A percentile compares a stretch with the other conserved stretches of the same genome.
Conservation (phyloP, 1,284 basidiomycete genomes). For the Sanghuangporus sanghuang region DNA sequence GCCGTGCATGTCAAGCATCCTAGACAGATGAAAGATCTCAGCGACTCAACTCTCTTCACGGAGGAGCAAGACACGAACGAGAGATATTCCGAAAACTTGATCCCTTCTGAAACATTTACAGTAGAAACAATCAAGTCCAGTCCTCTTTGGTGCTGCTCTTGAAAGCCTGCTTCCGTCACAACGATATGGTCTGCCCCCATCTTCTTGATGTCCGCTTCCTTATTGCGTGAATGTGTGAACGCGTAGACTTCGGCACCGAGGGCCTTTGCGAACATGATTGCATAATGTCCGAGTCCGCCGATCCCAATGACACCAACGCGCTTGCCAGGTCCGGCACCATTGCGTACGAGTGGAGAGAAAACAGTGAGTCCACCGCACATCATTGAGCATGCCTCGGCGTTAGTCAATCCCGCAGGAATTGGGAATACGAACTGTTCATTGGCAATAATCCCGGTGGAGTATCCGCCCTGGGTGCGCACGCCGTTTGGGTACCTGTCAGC, state of each 20-base stretch:
- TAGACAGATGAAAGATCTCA: not conserved
- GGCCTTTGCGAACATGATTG: constrained; percentile 42
- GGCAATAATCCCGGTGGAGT: constrained; percentile 59
- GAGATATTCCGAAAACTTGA: constrained; percentile 32
- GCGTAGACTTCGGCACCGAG: constrained; percentile 49
- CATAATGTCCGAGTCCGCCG: constrained; percentile 46
- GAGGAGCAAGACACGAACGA: constrained; percentile 17
- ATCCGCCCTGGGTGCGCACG: constrained; percentile 53
- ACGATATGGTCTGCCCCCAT: constrained; percentile 41
- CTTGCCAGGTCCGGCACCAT: constrained; percentile 59
- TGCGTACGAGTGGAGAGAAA: constrained; percentile 58
- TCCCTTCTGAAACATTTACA: constrained; percentile 24
- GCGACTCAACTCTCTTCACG: not conserved
- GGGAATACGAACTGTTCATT: constrained; percentile 68
- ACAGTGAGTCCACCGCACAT: constrained; percentile 65
- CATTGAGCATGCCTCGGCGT: constrained; percentile 48
- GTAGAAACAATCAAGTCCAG: constrained; percentile 45
- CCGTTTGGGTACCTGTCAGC: constrained; percentile 48
- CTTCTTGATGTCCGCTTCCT: constrained; percentile 42
- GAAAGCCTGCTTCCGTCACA: constrained; percentile 25
- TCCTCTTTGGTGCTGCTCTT: constrained; percentile 32
- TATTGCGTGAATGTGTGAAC: constrained; percentile 42
- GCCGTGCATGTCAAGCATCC: constrained; percentile 15
- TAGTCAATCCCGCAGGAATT: constrained; percentile 54
- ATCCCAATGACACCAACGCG: constrained; percentile 65